phyloP scores from a whole-genome alignment of 176 grass and related monocot species.

The Eragrostis curvula region DNA sequence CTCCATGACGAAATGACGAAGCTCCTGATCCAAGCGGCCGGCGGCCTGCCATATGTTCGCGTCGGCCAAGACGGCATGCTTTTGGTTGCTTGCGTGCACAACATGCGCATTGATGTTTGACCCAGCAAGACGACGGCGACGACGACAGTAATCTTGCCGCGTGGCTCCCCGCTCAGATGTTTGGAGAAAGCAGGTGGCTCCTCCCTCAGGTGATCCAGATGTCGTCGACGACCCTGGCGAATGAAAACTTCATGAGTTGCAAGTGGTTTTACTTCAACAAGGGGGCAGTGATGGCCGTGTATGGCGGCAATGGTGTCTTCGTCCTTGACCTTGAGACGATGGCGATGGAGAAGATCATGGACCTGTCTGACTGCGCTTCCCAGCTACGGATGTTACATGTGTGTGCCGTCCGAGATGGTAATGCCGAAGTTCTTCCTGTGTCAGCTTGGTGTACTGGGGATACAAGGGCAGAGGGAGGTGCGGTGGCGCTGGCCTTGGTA shows the following conservation, averaged over 20 bases:
- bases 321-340: neutral
- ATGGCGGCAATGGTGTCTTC: neutral
- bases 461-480: too few species aligned
- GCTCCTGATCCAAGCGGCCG: neutral
- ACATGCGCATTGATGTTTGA: neutral
- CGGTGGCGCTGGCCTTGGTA: too few species aligned
- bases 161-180: neutral
- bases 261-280: neutral
- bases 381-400: neutral
- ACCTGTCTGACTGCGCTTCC: too few species aligned
- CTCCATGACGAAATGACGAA: neutral
- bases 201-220: too few species aligned
- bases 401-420: neutral
- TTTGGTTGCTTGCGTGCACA: neutral
- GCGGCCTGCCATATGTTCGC: constrained; percentile 1
- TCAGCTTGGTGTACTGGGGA: neutral
- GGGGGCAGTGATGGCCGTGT: neutral
- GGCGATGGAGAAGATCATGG: neutral
- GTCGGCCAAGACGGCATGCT: neutral
- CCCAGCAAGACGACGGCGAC: neutral
- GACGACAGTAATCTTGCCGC: neutral
- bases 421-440: too few species aligned
- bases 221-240: neutral
- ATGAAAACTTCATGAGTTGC: too few species aligned
- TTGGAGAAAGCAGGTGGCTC: neutral